Conservation (phyloP, 345 rosid genomes). For the Garcia nutans region DNA sequence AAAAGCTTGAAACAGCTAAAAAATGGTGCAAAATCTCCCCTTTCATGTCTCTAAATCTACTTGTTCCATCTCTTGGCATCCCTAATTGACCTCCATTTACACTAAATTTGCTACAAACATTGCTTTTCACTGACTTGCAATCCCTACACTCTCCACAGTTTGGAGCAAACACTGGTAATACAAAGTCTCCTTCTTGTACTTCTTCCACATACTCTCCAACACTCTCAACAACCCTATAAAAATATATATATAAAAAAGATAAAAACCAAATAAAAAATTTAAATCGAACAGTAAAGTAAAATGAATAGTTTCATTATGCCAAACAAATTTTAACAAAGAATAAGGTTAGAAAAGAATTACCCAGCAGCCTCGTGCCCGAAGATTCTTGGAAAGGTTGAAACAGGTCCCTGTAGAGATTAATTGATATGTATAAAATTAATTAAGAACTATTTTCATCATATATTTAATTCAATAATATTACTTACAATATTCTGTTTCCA, state of each 20-base stretch:
- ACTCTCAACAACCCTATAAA: slow-evolving; percentile 66
- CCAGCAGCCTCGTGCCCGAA: slow-evolving; percentile 80
- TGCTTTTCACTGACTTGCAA: slow-evolving; percentile 55
- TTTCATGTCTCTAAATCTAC: slow-evolving; percentile 49
- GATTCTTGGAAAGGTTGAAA: slow-evolving; percentile 50
- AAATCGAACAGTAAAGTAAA: not conserved
- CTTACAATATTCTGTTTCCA: slow-evolving; percentile 48
- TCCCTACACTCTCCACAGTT: slow-evolving; percentile 56
- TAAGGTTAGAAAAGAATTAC: slow-evolving; percentile 22
- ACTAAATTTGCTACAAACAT: slow-evolving; percentile 41
- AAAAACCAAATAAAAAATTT: not conserved
- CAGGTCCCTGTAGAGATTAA: slow-evolving; percentile 39
- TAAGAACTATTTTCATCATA: not conserved
- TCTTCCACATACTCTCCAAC: slow-evolving; percentile 58
- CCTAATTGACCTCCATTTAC: not conserved
- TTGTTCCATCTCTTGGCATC: slow-evolving; percentile 55
- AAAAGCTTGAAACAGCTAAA: slow-evolving; percentile 59
- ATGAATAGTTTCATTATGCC: too few relatives aligned
- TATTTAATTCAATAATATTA: too few relatives aligned
- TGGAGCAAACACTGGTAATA: slow-evolving; percentile 53
- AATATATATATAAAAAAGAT: too few relatives aligned
- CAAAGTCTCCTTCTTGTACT: slow-evolving; percentile 53
- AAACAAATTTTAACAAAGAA: too few relatives aligned
- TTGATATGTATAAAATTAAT: too few relatives aligned
- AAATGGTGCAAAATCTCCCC: slow-evolving; percentile 58